Evolutionary conservation across 2,329 filamentous ascomycete species (phyloP).

Genomic region (Ophiognomonia clavigignenti-juglandacearum): DNA sequence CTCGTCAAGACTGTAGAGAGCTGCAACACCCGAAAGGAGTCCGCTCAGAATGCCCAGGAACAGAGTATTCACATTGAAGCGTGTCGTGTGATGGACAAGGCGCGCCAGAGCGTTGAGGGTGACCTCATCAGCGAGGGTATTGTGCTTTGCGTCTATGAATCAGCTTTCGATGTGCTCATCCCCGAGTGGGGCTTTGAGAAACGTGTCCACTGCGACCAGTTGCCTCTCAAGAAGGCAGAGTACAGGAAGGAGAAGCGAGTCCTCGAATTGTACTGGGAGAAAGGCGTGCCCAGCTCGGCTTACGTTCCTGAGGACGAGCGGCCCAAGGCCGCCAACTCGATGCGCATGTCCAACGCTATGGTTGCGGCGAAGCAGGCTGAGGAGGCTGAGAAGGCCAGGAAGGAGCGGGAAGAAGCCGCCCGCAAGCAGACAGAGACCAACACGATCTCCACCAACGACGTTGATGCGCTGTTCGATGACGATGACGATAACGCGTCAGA

Average conservation of each 20-base stretch:
- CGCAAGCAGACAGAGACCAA: conserved; percentile 93
- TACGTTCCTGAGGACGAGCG: conserved; percentile 97
- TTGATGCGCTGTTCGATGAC: conserved; percentile 93
- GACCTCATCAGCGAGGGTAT: conserved; percentile 95
- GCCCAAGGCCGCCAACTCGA: conserved; percentile 72
- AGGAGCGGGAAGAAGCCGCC: conserved; percentile 85
- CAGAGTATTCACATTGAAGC: conserved; percentile 98
- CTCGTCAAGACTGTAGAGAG: conserved; percentile 89
- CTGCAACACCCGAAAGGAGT: conserved; percentile 99
- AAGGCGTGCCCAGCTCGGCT: conserved; percentile 92
- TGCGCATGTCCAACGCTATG: conserved; percentile 68
- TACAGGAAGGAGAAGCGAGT: conserved; percentile 95
- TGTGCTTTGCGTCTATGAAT: conserved; percentile 96
- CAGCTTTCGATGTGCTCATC: conserved; percentile 95
- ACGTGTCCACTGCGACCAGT: conserved; percentile 96
- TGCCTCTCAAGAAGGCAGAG: conserved; percentile 98
- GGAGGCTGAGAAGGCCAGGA: conserved; percentile 72
- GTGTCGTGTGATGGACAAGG: conserved; percentile 92
- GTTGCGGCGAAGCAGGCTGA: conserved; percentile 77
- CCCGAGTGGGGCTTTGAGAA: conserved; percentile 99
- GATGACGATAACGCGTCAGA: conserved; percentile 86
- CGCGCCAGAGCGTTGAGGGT: conserved; percentile 77
- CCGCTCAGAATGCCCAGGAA: conserved; percentile 93
- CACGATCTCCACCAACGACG: conserved; percentile 87
- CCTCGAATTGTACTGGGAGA: conserved; percentile 98